Conservation (phyloP, 2,329 filamentous ascomycete genomes). For the Aspergillus flavus region DNA sequence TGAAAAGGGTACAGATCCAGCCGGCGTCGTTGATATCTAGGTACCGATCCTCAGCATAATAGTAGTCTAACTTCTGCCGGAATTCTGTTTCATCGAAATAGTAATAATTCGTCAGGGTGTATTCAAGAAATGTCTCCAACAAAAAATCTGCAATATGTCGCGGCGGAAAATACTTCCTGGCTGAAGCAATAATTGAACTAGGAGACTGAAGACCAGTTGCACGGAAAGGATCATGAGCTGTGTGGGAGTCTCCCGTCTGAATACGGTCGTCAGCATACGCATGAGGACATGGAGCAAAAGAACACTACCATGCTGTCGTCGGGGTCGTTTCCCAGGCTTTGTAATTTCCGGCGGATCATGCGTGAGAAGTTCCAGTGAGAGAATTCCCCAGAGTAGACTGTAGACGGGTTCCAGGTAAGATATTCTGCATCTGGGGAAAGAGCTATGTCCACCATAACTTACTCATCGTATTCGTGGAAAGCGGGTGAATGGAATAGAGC, state of each 20-base stretch:
- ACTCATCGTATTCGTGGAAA: conserved; percentile 26
- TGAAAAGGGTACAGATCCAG: conserved; percentile 35
- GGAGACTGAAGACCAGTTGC: conserved; percentile 34
- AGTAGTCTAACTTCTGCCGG: conserved; percentile 28
- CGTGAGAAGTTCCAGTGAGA: conserved; percentile 42
- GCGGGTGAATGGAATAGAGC: conserved; percentile 3
- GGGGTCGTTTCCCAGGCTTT: conserved; percentile 20
- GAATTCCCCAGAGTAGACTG: conserved; percentile 42
- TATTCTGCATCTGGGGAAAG: background rate
- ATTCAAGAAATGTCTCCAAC: conserved; percentile 35
- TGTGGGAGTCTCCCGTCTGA: conserved; percentile 18
- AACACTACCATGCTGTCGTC: conserved; percentile 4
- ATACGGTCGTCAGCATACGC: background rate
- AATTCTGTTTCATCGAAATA: conserved; percentile 37
- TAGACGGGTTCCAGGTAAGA: background rate
- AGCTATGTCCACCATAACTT: conserved; percentile 8
- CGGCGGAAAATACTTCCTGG: conserved; percentile 33
- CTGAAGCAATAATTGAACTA: conserved; percentile 27
- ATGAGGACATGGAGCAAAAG: background rate
- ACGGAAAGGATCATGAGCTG: conserved; percentile 33
- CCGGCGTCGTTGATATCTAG: conserved; percentile 32
- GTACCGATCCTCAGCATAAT: conserved; percentile 26
- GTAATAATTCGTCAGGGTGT: conserved; percentile 37
- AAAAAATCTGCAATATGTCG: conserved; percentile 37
- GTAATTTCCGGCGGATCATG: conserved; percentile 33